Base-by-base conservation (phyloP, 75 land plant genomes). In the Picea glauca region DNA sequence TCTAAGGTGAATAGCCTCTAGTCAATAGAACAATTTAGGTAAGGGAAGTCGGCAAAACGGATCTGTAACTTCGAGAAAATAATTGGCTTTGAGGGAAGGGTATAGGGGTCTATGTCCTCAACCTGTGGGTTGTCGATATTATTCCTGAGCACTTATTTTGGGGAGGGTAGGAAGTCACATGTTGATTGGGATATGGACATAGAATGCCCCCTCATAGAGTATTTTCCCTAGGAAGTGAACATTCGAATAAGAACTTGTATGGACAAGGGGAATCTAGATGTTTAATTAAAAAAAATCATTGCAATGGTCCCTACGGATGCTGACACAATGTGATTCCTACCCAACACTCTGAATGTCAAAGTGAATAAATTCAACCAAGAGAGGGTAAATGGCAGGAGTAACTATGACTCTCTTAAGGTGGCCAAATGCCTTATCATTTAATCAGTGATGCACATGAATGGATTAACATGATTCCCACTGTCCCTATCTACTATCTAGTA, bases 11-110 rank as follows among this genome's bases (percentile, higher is more conserved):
- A 68, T 35, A 83, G 77, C 82, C 84, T 83, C 86, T 87, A 58
- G 84, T 82, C 84, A 77, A 84, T 87, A 74, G 83, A 84, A 81
- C 76, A 87, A 81, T 87, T 83, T 83, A 87, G 85, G 83, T 81
- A 87, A 87, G 85, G 88, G 88, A 83, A 87, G 83, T 83, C 76
- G 80, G 80, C 79, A 81, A 83, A 83, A 74, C 31, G 64, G 84
- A 78, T 83, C 84, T 58, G 32, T 83, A 60, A 60, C 61, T 14
- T 60, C 3, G 20, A 3, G 20, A 60, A 60, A 60, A 60, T 3
- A 2, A 60, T 60, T 60, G 20, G 61, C 61, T 60, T 1, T 60
- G 2, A 60, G 14, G 61, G 61, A 1, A 1, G 14, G 61, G 20
- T 3, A 0, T 60, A 60, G 61, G 20, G 14, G 20, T 60, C 61